Conservation (phyloP, 306 rosid genomes). For the Quercus parvula region DNA sequence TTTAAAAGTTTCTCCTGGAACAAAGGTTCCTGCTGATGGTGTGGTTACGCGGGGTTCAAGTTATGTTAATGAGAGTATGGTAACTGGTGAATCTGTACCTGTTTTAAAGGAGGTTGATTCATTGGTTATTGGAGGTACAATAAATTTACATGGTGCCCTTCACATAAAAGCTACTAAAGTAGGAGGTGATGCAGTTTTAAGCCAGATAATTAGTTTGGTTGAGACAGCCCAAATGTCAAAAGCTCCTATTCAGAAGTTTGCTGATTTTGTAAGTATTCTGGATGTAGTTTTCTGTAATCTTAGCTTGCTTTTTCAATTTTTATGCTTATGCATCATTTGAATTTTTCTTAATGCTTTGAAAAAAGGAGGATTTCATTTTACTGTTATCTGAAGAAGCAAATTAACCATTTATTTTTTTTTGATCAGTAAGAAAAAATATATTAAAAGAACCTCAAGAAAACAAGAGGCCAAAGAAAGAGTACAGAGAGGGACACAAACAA, state of each 20-base stretch:
- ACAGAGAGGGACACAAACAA: too few relatives aligned
- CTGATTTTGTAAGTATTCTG: constrained; percentile 84
- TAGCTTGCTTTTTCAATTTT: constrained; percentile 5
- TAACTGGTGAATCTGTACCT: constrained; percentile 89
- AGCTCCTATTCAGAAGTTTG: constrained; percentile 99
- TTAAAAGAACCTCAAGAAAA: too few relatives aligned
- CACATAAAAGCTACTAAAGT: constrained; percentile 79
- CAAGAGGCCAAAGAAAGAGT: too few relatives aligned
- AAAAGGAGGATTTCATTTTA: background rate
- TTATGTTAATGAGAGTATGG: constrained; percentile 94
- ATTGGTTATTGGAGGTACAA: constrained; percentile 85
- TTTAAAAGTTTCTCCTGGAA: constrained; percentile 91
- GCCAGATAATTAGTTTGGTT: constrained; percentile 94
- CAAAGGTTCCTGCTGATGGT: constrained; percentile 94
- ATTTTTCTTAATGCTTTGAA: background rate
- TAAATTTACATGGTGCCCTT: constrained; percentile 85
- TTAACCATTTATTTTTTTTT: background rate
- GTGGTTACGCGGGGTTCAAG: constrained; percentile 86
- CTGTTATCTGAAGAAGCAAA: background rate
- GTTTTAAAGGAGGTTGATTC: constrained; percentile 73
- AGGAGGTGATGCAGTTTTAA: constrained; percentile 89
- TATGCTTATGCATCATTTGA: background rate
- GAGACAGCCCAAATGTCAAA: constrained; percentile 99
- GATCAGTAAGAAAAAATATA: too few relatives aligned
- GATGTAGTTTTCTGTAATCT: constrained; percentile 10